Conservation (phyloP, 331 rosid species). For the Rhamnella rubrinervis region DNA sequence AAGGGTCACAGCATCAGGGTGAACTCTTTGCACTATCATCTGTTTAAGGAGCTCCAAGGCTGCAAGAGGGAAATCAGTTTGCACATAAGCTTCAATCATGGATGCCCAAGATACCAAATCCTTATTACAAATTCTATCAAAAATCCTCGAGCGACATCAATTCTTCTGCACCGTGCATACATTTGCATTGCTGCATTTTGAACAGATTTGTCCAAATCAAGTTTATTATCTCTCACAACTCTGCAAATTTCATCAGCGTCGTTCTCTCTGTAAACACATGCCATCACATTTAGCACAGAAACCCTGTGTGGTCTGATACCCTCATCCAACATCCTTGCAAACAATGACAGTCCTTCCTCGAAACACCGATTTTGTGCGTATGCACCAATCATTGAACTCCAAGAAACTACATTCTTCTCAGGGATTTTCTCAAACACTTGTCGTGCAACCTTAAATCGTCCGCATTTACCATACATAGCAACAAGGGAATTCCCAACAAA, state of each 20-base stretch:
- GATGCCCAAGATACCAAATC: slow-evolving; percentile 51
- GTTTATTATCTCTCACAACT: slow-evolving; percentile 16
- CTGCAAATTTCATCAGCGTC: slow-evolving; percentile 29
- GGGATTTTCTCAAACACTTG: slow-evolving; percentile 38
- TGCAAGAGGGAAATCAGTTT: slow-evolving; percentile 28
- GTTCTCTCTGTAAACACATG: slow-evolving; percentile 29
- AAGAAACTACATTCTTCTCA: slow-evolving; percentile 35
- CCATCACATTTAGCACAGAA: slow-evolving; percentile 39
- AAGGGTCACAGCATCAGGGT: slow-evolving; percentile 41
- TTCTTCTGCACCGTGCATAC: slow-evolving; percentile 44
- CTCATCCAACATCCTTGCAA: slow-evolving; percentile 31
- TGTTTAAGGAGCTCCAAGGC: slow-evolving; percentile 36
- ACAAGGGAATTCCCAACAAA: slow-evolving; percentile 46
- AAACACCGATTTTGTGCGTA: slow-evolving; percentile 31
- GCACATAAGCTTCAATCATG: slow-evolving; percentile 42
- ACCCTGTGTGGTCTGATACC: slow-evolving; percentile 32
- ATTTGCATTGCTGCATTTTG: slow-evolving; percentile 43
- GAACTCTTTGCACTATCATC: slow-evolving; percentile 22
- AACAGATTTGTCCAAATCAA: slow-evolving; percentile 27
- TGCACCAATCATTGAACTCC: slow-evolving; percentile 55
- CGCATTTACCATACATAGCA: slow-evolving; percentile 47
- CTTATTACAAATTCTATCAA: slow-evolving; percentile 35
- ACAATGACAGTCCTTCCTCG: slow-evolving; percentile 26
- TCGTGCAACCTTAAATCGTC: slow-evolving; percentile 28
- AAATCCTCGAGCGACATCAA: slow-evolving; percentile 34